A percentile compares a stretch with the other conserved stretches of the same genome.
Evolutionary conservation across 2,329 filamentous ascomycete genomes (phyloP).

Genomic region (Chaetomiaceae sp.): DNA sequence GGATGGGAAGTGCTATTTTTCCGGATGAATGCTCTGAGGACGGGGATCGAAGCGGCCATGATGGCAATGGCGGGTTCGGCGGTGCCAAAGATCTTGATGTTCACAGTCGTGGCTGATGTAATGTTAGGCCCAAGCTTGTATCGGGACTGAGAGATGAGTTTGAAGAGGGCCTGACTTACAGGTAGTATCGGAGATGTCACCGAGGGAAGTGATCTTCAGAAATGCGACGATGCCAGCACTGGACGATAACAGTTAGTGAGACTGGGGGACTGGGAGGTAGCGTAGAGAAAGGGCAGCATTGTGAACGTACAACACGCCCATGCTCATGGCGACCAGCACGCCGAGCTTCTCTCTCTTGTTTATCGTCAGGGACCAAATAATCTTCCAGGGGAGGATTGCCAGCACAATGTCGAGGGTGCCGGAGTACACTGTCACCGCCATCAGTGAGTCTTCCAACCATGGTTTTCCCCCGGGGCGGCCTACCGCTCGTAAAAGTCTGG

Average conservation of each 20-base stretch:
- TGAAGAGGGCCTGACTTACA: not conserved
- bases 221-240: slow-evolving; percentile 25
- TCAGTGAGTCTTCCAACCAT: not conserved
- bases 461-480: not conserved
- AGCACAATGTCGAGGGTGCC: slow-evolving; percentile 32
- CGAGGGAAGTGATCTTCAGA: slow-evolving; percentile 16
- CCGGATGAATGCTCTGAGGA: slow-evolving; percentile 18
- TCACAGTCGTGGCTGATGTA: slow-evolving; percentile 6
- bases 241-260: not conserved
- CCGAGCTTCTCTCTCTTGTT: slow-evolving; percentile 37
- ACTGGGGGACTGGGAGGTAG: too few species aligned
- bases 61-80: slow-evolving; percentile 30
- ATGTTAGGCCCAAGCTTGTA: not conserved
- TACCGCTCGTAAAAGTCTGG: slow-evolving; percentile 28
- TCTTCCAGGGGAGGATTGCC: slow-evolving; percentile 37
- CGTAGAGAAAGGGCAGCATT: not conserved
- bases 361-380: slow-evolving; percentile 37
- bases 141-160: not conserved
- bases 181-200: slow-evolving; percentile 10
- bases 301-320: slow-evolving; percentile 35
- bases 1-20: not conserved
- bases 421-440: slow-evolving; percentile 19
- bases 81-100: slow-evolving; percentile 20
- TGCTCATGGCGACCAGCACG: slow-evolving; percentile 38
- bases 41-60: slow-evolving; percentile 18